Percentiles rank a stretch among this genome's conserved stretches.
phyloP scores from a whole-genome alignment of 352 stramenopile species.

The Plasmopara muralis region DNA sequence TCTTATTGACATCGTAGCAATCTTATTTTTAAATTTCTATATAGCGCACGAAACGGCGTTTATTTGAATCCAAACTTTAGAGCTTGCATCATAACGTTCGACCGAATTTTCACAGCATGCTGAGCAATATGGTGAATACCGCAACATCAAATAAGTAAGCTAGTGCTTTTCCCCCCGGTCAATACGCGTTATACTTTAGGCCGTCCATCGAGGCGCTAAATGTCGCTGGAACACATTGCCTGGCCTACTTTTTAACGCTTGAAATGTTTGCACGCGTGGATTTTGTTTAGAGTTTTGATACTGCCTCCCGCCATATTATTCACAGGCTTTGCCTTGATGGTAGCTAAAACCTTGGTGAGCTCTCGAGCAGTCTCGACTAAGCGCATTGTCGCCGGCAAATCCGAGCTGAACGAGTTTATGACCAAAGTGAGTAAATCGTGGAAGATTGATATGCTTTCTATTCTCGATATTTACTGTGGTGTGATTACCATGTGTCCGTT shows the following conservation, averaged over 20 bases:
- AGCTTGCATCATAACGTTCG: slow-evolving; percentile 2
- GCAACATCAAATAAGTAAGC: neutral
- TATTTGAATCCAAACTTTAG: neutral
- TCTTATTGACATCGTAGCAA: no score
- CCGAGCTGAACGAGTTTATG: slow-evolving; percentile 64
- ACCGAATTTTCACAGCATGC: neutral
- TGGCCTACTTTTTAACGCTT: no score
- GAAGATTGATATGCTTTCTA: neutral
- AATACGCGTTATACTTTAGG: no score
- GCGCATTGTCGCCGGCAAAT: slow-evolving; percentile 56
- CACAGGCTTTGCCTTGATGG: slow-evolving; percentile 26
- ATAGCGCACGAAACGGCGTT: no score
- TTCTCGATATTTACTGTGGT: slow-evolving; percentile 9
- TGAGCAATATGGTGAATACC: neutral
- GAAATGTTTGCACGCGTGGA: neutral
- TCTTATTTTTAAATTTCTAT: no score
- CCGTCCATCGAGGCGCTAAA: no score
- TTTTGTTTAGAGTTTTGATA: slow-evolving; percentile 16
- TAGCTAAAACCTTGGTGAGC: slow-evolving; percentile 12
- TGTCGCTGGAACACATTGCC: no score
- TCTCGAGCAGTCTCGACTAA: slow-evolving; percentile 16
- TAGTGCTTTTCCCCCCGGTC: neutral
- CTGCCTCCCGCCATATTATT: slow-evolving; percentile 23
- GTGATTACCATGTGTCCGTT: slow-evolving; percentile 2
- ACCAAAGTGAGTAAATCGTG: slow-evolving; percentile 28